phyloP scores from a whole-genome alignment of 1,284 basidiomycete genomes.

The Apiotrichum veenhuisii region DNA sequence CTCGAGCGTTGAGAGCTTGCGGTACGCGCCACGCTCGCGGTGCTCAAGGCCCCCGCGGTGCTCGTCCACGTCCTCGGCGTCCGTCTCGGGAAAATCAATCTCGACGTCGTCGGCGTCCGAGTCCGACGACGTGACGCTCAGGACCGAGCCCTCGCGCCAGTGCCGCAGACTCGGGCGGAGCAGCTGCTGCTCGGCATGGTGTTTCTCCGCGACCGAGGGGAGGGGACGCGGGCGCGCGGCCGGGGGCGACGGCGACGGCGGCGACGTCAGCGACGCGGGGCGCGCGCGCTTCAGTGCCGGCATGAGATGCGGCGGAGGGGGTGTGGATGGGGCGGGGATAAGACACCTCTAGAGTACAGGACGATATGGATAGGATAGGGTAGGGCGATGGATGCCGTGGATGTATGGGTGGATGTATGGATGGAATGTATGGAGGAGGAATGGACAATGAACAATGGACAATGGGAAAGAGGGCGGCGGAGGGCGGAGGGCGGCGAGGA shows the following conservation, averaged over 20 bases:
- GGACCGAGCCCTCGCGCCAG: slow-evolving; percentile 9
- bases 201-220: too few relatives aligned
- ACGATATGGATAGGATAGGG: not conserved
- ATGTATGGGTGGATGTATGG: not conserved
- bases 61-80: slow-evolving; percentile 7
- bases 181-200: not conserved
- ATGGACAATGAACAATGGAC: not conserved
- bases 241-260: not conserved
- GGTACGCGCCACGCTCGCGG: slow-evolving; percentile 1
- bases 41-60: too few relatives aligned
- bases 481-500: too few relatives aligned
- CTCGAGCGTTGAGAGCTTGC: slow-evolving; percentile 1
- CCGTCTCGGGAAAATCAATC: too few relatives aligned
- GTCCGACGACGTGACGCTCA: slow-evolving; percentile 10
- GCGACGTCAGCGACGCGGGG: not conserved
- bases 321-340: not conserved
- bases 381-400: too few relatives aligned
- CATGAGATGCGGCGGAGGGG: not conserved
- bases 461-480: too few relatives aligned
- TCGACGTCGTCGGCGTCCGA: slow-evolving; percentile 8
- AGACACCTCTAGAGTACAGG: too few relatives aligned
- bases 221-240: not conserved
- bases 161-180: not conserved
- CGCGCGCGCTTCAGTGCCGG: not conserved
- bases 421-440: not conserved